Evolutionary conservation across 495 filamentous ascomycete genomes (phyloP), one percentile per base, ranked within the genome.

Genomic region (Penicillium crystallinum): DNA sequence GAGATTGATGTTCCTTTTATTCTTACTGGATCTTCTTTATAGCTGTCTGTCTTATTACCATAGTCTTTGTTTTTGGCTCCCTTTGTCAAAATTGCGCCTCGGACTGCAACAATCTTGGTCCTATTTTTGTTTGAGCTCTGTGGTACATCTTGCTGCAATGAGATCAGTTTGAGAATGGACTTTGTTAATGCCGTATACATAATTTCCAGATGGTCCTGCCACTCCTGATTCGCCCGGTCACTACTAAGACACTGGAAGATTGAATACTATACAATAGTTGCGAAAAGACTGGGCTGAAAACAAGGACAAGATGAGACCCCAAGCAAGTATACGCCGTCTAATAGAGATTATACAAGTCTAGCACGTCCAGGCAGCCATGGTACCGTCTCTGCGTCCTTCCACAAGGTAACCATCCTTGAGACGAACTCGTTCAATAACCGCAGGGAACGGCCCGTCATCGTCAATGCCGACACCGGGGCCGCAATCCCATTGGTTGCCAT

Each of bases 401-500:
- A 93, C 81, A 53, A 96, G 77, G 71, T 95, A 99, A 8, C 93
- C 95, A 63, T 99, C 93, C 70, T 90, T 89, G 47, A 97, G 84
- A 42, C 91, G 81, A 23, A 97, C 95, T 35, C 78, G 83, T 66
- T 97, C 91, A 23, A 97, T 83, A n/a, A 84, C 79, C 10, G 84
- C 78, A 12, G 86, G 76, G 27, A 68, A 72, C 44, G 77, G 81
- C 8, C 75, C 83, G 14, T 77, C 62, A 18, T 88, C 88, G 19
- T 81, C 81, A 23, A 78, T 78, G 9, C 74, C 77, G 31, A 86
- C 82, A 29, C 90, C 90, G 0, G 89, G 84, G 17, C 93, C 93
- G 67, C 93, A 99, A 66, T 97, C 91, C 93, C 93, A 97, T 66
- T 97, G 95, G 52, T 88, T 74, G 10, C 90, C 91, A 59, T 99